These are phyloP conservation scores for Lachnellula suecica DNA, from an alignment of 2,329 filamentous ascomycete species.

Conservation along the genomic window DNA sequence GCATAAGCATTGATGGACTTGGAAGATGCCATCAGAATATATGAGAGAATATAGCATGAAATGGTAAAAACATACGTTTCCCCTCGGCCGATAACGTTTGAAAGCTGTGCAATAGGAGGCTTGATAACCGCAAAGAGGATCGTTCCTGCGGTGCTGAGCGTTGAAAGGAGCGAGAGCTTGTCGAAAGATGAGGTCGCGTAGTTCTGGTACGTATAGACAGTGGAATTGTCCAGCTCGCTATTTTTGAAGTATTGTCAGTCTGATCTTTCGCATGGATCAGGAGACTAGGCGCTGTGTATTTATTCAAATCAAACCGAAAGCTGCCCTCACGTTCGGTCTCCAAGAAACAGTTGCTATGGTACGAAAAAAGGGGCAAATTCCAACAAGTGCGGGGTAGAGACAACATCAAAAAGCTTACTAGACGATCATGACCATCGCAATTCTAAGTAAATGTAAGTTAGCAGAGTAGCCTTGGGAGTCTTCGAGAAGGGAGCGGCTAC, in stretches of 20 bases:
- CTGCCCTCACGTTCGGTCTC: not conserved
- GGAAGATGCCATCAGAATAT: slow-evolving; percentile 44
- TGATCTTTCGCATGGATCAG: too few relatives aligned
- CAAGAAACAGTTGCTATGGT: not conserved
- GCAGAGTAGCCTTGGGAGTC: not conserved
- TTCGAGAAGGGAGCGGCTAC: slow-evolving; percentile 5
- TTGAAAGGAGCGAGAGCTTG: slow-evolving; percentile 31
- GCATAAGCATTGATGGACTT: slow-evolving; percentile 51
- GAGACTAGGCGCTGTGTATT: too few relatives aligned
- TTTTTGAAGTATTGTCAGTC: not conserved
- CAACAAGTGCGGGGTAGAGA: not conserved
- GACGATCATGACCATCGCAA: slow-evolving; percentile 29
- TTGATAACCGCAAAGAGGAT: slow-evolving; percentile 53
- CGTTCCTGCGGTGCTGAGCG: slow-evolving; percentile 31
- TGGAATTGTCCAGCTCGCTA: slow-evolving; percentile 32
- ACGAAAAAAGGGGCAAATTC: not conserved
- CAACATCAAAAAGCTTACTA: slow-evolving; percentile 8
- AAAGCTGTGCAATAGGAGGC: slow-evolving; percentile 60
- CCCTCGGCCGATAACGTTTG: slow-evolving; percentile 61
- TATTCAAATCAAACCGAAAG: too few relatives aligned
- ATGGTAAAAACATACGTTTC: slow-evolving; percentile 58
- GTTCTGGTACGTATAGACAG: slow-evolving; percentile 31
- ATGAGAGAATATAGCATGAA: slow-evolving; percentile 50
- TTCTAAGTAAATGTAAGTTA: slow-evolving; percentile 7
- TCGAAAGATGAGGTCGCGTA: slow-evolving; percentile 35